These are phyloP conservation scores for Astragalus membranaceus DNA, from an alignment of 306 rosid species.

Conservation along the genomic window DNA sequence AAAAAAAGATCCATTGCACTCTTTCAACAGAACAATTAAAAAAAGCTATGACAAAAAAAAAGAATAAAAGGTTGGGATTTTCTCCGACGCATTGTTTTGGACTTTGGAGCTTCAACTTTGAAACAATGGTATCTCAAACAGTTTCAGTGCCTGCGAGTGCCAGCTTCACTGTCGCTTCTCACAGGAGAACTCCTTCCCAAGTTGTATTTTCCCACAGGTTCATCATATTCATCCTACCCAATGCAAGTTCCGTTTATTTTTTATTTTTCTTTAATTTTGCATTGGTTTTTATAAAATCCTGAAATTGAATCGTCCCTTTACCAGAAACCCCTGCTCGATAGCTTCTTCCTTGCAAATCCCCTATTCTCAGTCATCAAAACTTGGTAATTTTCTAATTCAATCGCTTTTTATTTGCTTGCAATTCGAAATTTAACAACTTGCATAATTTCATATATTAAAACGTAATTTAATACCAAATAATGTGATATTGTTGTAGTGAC, in stretches of 20 bases:
- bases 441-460: neutral
- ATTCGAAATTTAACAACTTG: neutral
- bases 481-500: too few species aligned
- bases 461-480: neutral
- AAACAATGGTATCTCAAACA: conserved; percentile 55
- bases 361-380: conserved; percentile 34
- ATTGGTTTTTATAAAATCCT: neutral
- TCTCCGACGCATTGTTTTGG: neutral
- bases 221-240: neutral
- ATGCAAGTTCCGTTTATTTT: neutral
- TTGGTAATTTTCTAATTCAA: conserved; percentile 34
- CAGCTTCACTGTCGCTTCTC: conserved; percentile 54
- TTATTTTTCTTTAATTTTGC: neutral
- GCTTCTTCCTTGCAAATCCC: conserved; percentile 50
- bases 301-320: neutral
- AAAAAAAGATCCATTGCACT: conserved; percentile 9
- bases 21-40: neutral
- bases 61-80: neutral
- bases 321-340: conserved; percentile 43
- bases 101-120: neutral
- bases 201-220: conserved; percentile 43
- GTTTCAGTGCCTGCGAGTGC: conserved; percentile 46
- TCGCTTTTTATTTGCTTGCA: neutral
- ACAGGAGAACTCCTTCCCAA: conserved; percentile 29
- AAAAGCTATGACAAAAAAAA: neutral